Base-by-base conservation (phyloP, 148 eudicot genomes). In the Gaultheria prostrata region DNA sequence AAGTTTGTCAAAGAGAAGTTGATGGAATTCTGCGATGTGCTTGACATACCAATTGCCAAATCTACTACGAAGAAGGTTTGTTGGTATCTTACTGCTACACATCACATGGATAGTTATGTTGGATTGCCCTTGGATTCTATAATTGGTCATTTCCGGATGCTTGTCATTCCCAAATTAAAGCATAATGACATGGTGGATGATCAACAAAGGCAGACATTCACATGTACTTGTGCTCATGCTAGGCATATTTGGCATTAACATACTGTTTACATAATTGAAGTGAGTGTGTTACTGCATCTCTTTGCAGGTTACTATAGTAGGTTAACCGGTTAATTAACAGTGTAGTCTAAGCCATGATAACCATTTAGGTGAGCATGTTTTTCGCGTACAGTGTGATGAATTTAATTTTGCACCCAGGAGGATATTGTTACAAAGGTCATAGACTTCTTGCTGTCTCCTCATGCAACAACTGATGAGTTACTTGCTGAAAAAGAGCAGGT, bases 401-500 rank as follows among this genome's bases (percentile, higher is more conserved):
- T 39, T 77, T 14, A 18, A 49, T 50, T 78, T 53, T 85, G 51
- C n/a, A 24, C 57, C 54, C 94, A 97, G 99, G 99, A 97, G 87
- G 99, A 93, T 78, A 85, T 95, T 67, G 85, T 97, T 83, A 84
- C 74, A 56, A 95, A 91, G 90, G 89, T 97, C 88, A 76, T 95
- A n/a, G 95, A 95, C 32, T 97, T 97, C 88, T 88, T 97, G 95
- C 88, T 87, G 87, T 91, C 92, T 51, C 99, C 99, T 85, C 93
- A 95, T 89, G 91, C 98, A 73, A 95, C 98, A 4, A 92, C 98
- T 77, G 83, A 90, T 17, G 96, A 89, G 57, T 82, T 90, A 59
- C 98, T 95, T 83, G 90, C 97, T 69, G 99, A 93, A 70, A 91
- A 97, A 84, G 98, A 97, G 46, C 95, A 91, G 99, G 99, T 95